phyloP scores from a whole-genome alignment of 163 green algal genomes.

The Volvox carteri region DNA sequence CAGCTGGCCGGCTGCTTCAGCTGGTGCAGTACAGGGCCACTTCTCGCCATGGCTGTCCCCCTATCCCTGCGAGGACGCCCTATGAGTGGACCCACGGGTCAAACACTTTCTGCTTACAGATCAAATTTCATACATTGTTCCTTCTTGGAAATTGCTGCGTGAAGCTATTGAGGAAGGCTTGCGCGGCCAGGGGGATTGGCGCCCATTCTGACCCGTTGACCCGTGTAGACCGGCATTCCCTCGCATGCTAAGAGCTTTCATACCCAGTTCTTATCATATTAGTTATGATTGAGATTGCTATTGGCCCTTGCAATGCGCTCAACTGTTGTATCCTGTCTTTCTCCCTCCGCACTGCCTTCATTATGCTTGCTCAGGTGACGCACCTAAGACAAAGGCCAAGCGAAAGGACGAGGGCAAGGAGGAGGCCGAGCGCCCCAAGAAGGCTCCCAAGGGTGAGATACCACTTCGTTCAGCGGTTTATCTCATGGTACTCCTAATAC shows the following conservation, averaged over 20 bases:
- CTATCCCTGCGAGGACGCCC: background rate
- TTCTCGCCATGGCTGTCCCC: background rate
- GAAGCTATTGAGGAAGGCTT: background rate
- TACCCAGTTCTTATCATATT: too few relatives aligned
- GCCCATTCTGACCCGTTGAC: background rate
- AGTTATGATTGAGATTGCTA: too few relatives aligned
- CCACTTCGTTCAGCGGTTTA: too few relatives aligned
- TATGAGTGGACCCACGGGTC: slow-evolving; percentile 9
- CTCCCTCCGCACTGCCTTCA: too few relatives aligned
- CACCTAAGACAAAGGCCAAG: slow-evolving; percentile 34
- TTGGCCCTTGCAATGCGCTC: background rate
- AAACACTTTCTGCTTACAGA: slow-evolving; percentile 3
- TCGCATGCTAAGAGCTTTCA: too few relatives aligned
- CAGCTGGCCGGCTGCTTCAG: background rate
- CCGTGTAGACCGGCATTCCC: too few relatives aligned
- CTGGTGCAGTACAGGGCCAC: background rate
- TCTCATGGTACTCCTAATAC: too few relatives aligned
- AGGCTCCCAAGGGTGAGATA: slow-evolving; percentile 38
- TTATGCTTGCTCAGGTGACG: background rate
- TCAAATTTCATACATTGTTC: background rate
- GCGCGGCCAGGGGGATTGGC: background rate
- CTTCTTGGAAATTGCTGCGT: background rate
- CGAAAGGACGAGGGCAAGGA: slow-evolving; percentile 50
- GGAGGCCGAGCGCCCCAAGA: slow-evolving; percentile 40
- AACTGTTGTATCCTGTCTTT: too few relatives aligned